These are phyloP conservation scores for Trametes coccinea DNA, from an alignment of 768 basidiomycete species.

Conservation along the genomic window DNA sequence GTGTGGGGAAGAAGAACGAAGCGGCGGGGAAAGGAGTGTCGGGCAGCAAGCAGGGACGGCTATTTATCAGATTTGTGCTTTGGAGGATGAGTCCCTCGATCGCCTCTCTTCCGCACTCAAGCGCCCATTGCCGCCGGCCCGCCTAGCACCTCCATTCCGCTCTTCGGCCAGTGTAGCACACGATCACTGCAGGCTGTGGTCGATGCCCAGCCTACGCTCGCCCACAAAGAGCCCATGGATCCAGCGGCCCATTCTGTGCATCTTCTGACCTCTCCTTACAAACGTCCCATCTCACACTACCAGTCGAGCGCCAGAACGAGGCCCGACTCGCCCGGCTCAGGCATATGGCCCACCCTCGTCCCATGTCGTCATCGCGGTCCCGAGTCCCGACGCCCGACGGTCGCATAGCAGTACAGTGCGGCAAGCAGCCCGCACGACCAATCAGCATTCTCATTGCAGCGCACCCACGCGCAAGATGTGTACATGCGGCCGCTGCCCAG, in stretches of 20 bases:
- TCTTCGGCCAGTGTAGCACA: no score
- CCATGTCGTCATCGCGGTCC: slow-evolving; percentile 7
- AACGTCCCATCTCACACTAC: background rate
- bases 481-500: background rate
- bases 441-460: background rate
- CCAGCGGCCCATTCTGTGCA: no score
- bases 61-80: slow-evolving; percentile 17
- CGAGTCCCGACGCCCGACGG: background rate
- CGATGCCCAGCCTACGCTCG: no score
- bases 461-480: background rate
- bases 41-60: slow-evolving; percentile 12
- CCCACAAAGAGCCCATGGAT: no score
- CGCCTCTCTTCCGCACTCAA: background rate
- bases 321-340: background rate
- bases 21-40: background rate
- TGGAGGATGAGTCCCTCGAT: background rate
- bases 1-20: background rate
- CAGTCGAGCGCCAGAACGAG: background rate
- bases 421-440: background rate
- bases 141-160: background rate
- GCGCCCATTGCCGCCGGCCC: slow-evolving; percentile 3
- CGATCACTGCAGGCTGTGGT: no score
- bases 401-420: background rate
- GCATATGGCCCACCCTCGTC: background rate
- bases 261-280: background rate